Base-by-base conservation (phyloP, 2,329 filamentous ascomycete genomes). In the Leptographium radiaticola region DNA sequence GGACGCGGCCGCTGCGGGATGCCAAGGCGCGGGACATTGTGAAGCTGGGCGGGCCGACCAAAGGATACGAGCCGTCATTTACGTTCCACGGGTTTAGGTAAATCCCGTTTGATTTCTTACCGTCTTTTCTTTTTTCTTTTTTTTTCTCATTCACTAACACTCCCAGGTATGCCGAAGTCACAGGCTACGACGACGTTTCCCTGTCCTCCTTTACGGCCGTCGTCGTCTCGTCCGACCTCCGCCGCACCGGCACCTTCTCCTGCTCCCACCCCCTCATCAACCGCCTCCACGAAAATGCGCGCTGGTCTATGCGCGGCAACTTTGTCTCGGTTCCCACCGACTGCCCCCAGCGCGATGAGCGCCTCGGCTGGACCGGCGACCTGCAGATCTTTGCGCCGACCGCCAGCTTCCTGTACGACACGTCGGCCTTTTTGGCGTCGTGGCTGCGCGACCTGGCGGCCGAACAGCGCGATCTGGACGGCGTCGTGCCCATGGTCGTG, bases 281-380 rank as follows among this genome's bases (percentile, higher is more conserved):
- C 58, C 65, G 73, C 47, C 69, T 83, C 6, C 73, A 81, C 57
- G 53, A 69, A 1, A 83, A 83, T 53, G 70, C 76, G 0, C 60
- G 67, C 34, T 81, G 79, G 79, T 72, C 71, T 6, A 79, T 80
- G 72, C 70, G 71, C 33, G 77, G 77, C 0, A 83, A 82, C 58
- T 81, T 83, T 58, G 58, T 81, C 4, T 72, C 70, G 0, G 63
- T 81, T 0, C 77, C 77, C 0, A 81, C 77, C 0, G 79, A 83
- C 59, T 80, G 76, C 57, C 76, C 76, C 0, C 75, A 79, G 57
- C 67, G 75, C 1, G 75, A 80, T 52, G 76, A 80, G 62, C 68
- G 76, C 0, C 62, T 79, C 7, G 73, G 74, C 20, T 77, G 77
- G 78, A 75, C 72, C 0, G 73, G 78, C 16, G 73, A 78, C 57